phyloP scores from a whole-genome alignment of 1,284 basidiomycete genomes.

The Sanghuangporus baumii region DNA sequence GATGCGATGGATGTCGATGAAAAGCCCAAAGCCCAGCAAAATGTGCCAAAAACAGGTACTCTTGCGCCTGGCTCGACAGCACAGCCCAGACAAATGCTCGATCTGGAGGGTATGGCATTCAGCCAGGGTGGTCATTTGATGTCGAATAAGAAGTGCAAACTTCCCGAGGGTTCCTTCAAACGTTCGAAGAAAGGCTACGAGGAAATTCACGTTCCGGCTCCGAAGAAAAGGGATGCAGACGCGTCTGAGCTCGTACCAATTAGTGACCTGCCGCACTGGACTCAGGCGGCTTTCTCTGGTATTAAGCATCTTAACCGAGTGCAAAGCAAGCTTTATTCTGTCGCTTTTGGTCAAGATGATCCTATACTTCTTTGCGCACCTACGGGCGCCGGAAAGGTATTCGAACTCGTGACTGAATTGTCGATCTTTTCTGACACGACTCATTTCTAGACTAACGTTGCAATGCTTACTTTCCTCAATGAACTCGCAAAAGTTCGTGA shows the following conservation, averaged over 20 bases:
- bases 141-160: constrained; percentile 97
- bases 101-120: constrained; percentile 94
- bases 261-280: constrained; percentile 79
- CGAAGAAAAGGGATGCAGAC: constrained; percentile 69
- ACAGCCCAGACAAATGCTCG: constrained; percentile 82
- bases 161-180: constrained; percentile 98
- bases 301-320: constrained; percentile 85
- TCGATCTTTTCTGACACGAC: constrained; percentile 14
- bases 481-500: constrained; percentile 84
- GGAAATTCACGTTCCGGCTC: constrained; percentile 96
- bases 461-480: constrained; percentile 90
- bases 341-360: constrained; percentile 93
- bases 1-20: constrained; percentile 81
- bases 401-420: constrained; percentile 20
- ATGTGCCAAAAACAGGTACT: constrained; percentile 82
- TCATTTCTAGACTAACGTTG: constrained; percentile 84
- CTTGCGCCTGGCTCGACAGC: constrained; percentile 85
- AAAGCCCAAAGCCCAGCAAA: constrained; percentile 34
- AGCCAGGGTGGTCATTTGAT: constrained; percentile 94
- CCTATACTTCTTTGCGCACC: constrained; percentile 96
- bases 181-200: constrained; percentile 95
- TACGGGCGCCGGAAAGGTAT: constrained; percentile 96
- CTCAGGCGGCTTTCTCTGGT: constrained; percentile 76
- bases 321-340: constrained; percentile 90
- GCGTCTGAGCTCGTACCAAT: constrained; percentile 77